Base-by-base conservation (phyloP, 2,329 filamentous ascomycete species). In the Colletotrichum caudatum region DNA sequence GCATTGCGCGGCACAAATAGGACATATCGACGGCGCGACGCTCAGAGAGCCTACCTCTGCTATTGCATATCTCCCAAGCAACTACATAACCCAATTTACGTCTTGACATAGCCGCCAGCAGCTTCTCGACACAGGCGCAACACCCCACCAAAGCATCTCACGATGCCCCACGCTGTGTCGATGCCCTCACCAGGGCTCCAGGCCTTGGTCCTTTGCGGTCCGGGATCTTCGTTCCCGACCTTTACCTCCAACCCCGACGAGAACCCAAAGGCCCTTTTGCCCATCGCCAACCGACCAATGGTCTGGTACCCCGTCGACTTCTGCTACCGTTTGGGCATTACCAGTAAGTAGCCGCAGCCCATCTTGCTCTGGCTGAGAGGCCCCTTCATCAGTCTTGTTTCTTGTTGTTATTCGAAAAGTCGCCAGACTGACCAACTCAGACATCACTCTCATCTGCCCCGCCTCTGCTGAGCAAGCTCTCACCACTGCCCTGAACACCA, bases 241-340 rank as follows among this genome's bases (percentile, higher is more conserved):
- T 95, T 96, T 79, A 95, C 93, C 2, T 91, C 92, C 3, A 93
- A 91, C 73, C 92, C 93, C 6, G 90, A 92, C 81, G 92, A 95
- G 78, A 91, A 93, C 73, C 93, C 93, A 12, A 96, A 96, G 82
- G 93, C 93, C 12, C 87, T 96, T 29, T 83, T 96, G 9, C 93
- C 93, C 7, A 92, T 96, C 71, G 93, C 93, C 46, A 96, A 96
- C 80, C 84, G 93, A 75, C 93, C 93, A 1, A 96, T 96, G 93
- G 91, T 96, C 57, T 95, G 94, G 92, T 96, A 96, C 80, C 91
- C 93, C 7, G 88, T 96, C 51, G 93, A 95, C 77, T 95, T 94
- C 83, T 95, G 93, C 81, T 93, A 94, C 78, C 90, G 93, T 48
- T 93, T 92, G 80, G 93, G 93, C 75, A 89, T 95, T 75, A 93